Evolutionary conservation across 2,329 filamentous ascomycete species (phyloP), one percentile per base, ranked within the genome.

Genomic region (Anisogramma anomala): DNA sequence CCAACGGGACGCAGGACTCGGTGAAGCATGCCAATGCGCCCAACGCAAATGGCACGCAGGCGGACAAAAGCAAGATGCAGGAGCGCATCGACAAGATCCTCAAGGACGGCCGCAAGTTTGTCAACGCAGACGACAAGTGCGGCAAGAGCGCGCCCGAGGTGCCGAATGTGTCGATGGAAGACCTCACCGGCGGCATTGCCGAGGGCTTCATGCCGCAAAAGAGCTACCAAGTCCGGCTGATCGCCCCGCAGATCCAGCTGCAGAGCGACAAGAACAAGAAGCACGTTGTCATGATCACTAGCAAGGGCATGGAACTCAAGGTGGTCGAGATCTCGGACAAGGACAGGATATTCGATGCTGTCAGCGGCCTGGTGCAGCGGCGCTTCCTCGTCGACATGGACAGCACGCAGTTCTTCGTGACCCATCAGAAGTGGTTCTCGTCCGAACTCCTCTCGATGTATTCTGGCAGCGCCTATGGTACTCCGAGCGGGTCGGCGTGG

Each of bases 291-390:
- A 70, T 99, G n/a, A 80, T 96, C 34, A 91, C 89, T 3, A 87
- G 88, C 20, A 96, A 96, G 61, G 86, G 88, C 39, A 98, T 98
- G 87, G 88, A 96, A 59, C 75, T 96, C 42, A 96, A 96, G 65
- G 84, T 98, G 9, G 77, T 98, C 15, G 89, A 95, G 50, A 89
- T 98, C 53, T 94, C 96, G 83, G 91, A 98, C 63, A 95, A 94
- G 61, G 82, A 87, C 53, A 77, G 91, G 46, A 77, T 96, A 42
- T 88, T 79, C 35, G 91, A 99, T 58, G 82, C 84, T 51, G 87
- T 99, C 53, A 94, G 86, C 54, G 93, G 91, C 40, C 72, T 99
- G 33, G 89, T 98, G 1, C 93, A 98, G 58, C 82, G 88, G 27
- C 82, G 91, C 6, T 95, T 96, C 65, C 77, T 88, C 20, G 79